Base-by-base conservation (phyloP, 306 rosid genomes). In the Vicia villosa region DNA sequence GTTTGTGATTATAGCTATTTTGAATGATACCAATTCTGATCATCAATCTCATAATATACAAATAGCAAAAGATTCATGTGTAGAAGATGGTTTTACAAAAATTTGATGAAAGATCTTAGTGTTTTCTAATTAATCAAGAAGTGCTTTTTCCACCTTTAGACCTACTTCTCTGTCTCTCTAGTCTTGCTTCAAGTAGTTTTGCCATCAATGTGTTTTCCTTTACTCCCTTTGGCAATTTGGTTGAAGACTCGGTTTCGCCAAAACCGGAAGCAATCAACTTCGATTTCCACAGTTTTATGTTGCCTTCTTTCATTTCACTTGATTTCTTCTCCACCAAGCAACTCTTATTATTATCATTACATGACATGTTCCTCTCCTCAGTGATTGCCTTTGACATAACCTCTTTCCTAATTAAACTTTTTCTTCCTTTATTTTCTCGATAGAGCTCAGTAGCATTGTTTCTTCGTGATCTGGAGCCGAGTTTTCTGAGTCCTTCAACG, bases 161-260 rank as follows among this genome's bases (percentile, higher is more conserved):
- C 62, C 77, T 86, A 62, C 61, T 70, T 34, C 28, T 82, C 72
- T 83, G 84, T 66, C 71, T 76, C 74, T 88, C 96, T 66, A 88
- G 74, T 79, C 97, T 86, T 59, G 96, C 97, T 77, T 85, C 93
- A n/a, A 88, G 85, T 16, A 91, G 77, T 69, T 91, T 89, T 64
- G 96, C 91, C 89, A 91, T 77, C 87, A 91, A 82, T 24, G 96
- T 85, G 78, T 88, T 77, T 69, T 91, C 93, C 37, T 86, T 80
- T 12, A 88, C 70, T 47, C 84, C 92, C 73, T 16, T 78, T 13
- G 91, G 93, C 86, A 87, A 85, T 70, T 78, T 84, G 45, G 69
- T 72, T 20, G 78, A 78, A 52, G 73, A 70, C 69, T 75, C 83
- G 16, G 77, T 67, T 52, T 72, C 70, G 47, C 70, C 81, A 41